Evolutionary conservation across 345 rosid genomes (phyloP), one percentile per base, ranked within the genome.

Genomic region (Populus davidiana): DNA sequence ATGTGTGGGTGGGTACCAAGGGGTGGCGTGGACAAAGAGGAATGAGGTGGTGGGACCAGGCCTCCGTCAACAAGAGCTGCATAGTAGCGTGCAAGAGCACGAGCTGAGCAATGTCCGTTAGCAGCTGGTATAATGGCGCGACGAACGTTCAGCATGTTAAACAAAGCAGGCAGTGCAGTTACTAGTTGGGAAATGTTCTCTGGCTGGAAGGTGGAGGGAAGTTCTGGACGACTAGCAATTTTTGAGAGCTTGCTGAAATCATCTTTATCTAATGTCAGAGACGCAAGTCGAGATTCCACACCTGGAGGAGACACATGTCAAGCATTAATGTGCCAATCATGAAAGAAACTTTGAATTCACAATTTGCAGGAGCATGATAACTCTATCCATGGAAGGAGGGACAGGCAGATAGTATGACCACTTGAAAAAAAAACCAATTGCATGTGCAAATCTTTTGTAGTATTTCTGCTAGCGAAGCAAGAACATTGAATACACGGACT

Each of bases 61-160:
- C 99, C 99, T 29, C 91, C 89, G 76, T 92, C 91, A 61, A 77
- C 98, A 43, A 93, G 85, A 69, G 98, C 82, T 75, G 99, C 99
- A 87, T 96, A 96, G 86, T 93, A 96, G 38, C 99, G 93, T 20
- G 99, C 96, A 85, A 96, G 96, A 50, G 99, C 99, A 81, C 98
- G 94, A 61, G 98, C 99, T 35, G 98, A 96, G 88, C 90, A 90
- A 84, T 96, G 99, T 71, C 92, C 94, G 50, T 96, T 96, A 20
- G 96, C 99, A 12, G 94, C 90, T 69, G 99, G 99, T 78, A 96
- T 88, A 78, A 90, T 92, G 47, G 99, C 93, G 65, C 99, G 96
- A 1, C 99, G 98, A 65, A 83, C 79, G 59, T 87, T 87, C 76
- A 96, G 85, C 90, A 86, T 91, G 83, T 96, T 96, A 83, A 93